These are phyloP conservation scores for Lentinus polychrous DNA, from an alignment of 1,284 basidiomycete genomes.

Conservation along the genomic window DNA sequence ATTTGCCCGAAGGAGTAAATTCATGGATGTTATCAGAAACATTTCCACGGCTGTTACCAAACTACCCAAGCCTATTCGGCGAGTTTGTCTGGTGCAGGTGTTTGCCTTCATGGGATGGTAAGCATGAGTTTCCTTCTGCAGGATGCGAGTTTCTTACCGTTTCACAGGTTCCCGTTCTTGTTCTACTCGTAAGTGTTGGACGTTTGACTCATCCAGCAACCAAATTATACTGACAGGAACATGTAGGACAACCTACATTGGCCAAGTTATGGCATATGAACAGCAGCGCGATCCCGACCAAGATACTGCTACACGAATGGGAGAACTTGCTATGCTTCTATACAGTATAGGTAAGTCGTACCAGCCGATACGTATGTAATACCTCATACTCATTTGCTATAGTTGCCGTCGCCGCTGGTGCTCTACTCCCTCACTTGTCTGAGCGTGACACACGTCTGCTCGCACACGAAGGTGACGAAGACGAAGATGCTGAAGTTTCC, in stretches of 20 bases:
- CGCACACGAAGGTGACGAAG: slow-evolving; percentile 59
- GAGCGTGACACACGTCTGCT: slow-evolving; percentile 74
- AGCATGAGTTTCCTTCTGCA: slow-evolving; percentile 16
- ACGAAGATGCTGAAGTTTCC: slow-evolving; percentile 66
- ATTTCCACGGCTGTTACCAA: slow-evolving; percentile 69
- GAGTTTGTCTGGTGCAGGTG: slow-evolving; percentile 87
- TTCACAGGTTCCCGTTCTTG: slow-evolving; percentile 84
- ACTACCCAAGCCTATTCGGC: slow-evolving; percentile 76
- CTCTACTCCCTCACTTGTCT: slow-evolving; percentile 76
- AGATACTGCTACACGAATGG: slow-evolving; percentile 78
- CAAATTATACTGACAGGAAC: slow-evolving; percentile 3
- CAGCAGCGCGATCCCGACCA: slow-evolving; percentile 63
- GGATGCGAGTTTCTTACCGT: neutral
- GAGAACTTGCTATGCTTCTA: slow-evolving; percentile 85
- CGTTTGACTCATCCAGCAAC: slow-evolving; percentile 3
- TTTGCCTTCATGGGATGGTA: slow-evolving; percentile 92
- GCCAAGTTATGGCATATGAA: slow-evolving; percentile 85
- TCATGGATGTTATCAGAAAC: slow-evolving; percentile 64
- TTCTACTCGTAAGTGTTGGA: slow-evolving; percentile 70
- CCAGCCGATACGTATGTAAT: slow-evolving; percentile 2
- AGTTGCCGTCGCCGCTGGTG: slow-evolving; percentile 85
- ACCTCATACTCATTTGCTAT: slow-evolving; percentile 9
- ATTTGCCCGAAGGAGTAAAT: slow-evolving; percentile 28
- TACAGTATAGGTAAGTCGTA: slow-evolving; percentile 73
- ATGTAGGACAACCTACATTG: slow-evolving; percentile 79